Conservation (phyloP, 1,284 basidiomycete genomes). For the Afroboletus lepidellus region DNA sequence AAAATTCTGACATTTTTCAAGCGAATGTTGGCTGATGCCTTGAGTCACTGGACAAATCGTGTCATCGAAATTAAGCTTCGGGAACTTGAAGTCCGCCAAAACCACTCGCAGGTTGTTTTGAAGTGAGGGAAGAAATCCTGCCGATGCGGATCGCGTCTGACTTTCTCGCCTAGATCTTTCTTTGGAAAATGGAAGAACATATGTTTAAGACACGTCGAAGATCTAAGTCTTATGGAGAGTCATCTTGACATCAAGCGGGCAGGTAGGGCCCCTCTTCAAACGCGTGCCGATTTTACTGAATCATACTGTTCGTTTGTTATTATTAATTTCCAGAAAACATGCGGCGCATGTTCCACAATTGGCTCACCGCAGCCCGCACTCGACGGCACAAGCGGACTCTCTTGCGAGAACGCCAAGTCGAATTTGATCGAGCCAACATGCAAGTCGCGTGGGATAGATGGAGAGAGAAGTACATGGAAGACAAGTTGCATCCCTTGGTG, state of each 20-base stretch:
- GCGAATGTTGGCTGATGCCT: constrained; percentile 49
- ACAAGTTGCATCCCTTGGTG: constrained; percentile 63
- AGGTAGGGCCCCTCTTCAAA: constrained; percentile 41
- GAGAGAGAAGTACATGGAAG: constrained; percentile 65
- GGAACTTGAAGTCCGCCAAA: constrained; percentile 61
- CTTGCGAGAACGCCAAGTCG: constrained; percentile 60
- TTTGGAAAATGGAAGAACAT: constrained; percentile 69
- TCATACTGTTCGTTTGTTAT: background rate
- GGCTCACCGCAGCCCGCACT: constrained; percentile 59
- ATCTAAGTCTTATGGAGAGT: constrained; percentile 75
- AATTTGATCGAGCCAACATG: constrained; percentile 51
- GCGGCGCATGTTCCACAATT: constrained; percentile 66
- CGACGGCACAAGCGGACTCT: constrained; percentile 55
- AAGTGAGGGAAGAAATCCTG: constrained; percentile 39
- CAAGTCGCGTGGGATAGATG: constrained; percentile 71
- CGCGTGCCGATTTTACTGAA: constrained; percentile 4
- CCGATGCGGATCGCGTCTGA: constrained; percentile 1
- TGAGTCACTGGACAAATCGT: constrained; percentile 65
- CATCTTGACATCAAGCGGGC: constrained; percentile 75
- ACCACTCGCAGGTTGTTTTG: constrained; percentile 44
- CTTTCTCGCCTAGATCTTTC: constrained; percentile 40
- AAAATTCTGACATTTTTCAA: constrained; percentile 29
- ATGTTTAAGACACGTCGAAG: constrained; percentile 62
- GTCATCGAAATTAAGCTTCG: constrained; percentile 71
- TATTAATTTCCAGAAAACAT: constrained; percentile 50